Evolutionary conservation across 2,329 filamentous ascomycete genomes (phyloP), one percentile per base, ranked within the genome.

Genomic region (Plectosphaerella plurivora): DNA sequence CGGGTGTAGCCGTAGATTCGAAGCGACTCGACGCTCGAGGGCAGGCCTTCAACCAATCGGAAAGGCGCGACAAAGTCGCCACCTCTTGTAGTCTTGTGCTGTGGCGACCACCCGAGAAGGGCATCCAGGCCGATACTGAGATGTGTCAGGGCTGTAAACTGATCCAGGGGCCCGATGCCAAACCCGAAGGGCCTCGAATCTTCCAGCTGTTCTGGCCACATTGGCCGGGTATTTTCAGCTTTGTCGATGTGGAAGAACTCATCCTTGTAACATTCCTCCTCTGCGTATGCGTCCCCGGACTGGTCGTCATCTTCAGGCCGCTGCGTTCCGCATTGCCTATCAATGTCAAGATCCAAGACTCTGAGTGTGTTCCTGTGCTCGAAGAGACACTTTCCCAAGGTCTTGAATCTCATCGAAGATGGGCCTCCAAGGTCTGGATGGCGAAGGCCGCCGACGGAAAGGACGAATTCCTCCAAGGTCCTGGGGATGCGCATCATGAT

Each of bases 221-320:
- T 35, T 3, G 48, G 47, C 8, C 51, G 48, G 18, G 16, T 39
- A 25, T n/a, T 39, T 2, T 24, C 18, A 8, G 35, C 42, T 9
- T 53, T 15, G 48, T 45, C 51, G 3, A 47, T 20, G 15, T 18
- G n/a, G 36, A 39, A 50, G 39, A 45, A 53, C 22, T 50, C 28
- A 57, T 64, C 36, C 69, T 71, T 67, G 68, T 63, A 0, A 8
- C 28, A 33, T 65, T 64, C 18, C 41, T 62, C 2, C 49, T 71
- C 25, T 63, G 68, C 12, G 66, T 58, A 42, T 2, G 47, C 47
- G 3, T 48, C 35, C 0, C 51, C 44, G 3, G 15, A 11, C 8
- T 16, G 14, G 15, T 28, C 44, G 6, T 47, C 45, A 35, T 51
- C 50, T 9, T 51, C 36, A 2, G 33, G 12, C 35, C 25, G 10